These are phyloP conservation scores for Novymonas esmeraldas DNA, from an alignment of 208 protist species.

Conservation along the genomic window DNA sequence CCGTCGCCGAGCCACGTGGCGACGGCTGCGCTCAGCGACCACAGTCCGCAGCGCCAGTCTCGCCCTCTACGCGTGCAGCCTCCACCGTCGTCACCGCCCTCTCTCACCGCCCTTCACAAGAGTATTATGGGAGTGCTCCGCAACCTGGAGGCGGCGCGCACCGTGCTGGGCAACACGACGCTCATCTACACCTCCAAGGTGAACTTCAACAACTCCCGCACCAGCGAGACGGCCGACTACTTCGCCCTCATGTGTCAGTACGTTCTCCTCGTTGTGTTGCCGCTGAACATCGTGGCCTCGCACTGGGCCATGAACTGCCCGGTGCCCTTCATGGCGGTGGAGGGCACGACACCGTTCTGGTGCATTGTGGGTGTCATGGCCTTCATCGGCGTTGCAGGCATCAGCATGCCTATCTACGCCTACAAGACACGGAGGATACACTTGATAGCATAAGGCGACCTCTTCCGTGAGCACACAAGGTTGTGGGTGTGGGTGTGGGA, in stretches of 20 bases:
- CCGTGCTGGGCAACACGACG: slow-evolving; percentile 57
- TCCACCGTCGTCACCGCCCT: slow-evolving; percentile 1
- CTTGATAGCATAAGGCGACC: slow-evolving; percentile 31
- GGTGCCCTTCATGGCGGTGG: slow-evolving; percentile 41
- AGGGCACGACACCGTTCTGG: slow-evolving; percentile 54
- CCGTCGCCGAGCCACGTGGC: no score
- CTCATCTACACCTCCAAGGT: slow-evolving; percentile 70
- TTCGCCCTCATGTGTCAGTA: slow-evolving; percentile 53
- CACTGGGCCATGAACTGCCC: slow-evolving; percentile 76
- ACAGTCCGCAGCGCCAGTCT: no score
- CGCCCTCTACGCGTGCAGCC: neutral
- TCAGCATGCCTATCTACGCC: slow-evolving; percentile 47
- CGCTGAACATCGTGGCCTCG: slow-evolving; percentile 54
- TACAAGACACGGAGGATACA: slow-evolving; percentile 38
- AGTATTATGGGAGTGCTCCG: slow-evolving; percentile 32
- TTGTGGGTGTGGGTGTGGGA: no score
- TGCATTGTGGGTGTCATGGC: slow-evolving; percentile 39
- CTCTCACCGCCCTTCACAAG: slow-evolving; percentile 22
- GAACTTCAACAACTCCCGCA: slow-evolving; percentile 35
- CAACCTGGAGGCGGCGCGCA: slow-evolving; percentile 51
- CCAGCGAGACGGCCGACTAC: slow-evolving; percentile 54
- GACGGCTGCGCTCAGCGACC: no score
- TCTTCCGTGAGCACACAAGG: neutral
- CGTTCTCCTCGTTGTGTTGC: slow-evolving; percentile 47
- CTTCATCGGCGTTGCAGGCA: slow-evolving; percentile 19